Evolutionary conservation across 306 rosid species (phyloP), one percentile per base, ranked within the genome.

Genomic region (Inga leiocalycina): DNA sequence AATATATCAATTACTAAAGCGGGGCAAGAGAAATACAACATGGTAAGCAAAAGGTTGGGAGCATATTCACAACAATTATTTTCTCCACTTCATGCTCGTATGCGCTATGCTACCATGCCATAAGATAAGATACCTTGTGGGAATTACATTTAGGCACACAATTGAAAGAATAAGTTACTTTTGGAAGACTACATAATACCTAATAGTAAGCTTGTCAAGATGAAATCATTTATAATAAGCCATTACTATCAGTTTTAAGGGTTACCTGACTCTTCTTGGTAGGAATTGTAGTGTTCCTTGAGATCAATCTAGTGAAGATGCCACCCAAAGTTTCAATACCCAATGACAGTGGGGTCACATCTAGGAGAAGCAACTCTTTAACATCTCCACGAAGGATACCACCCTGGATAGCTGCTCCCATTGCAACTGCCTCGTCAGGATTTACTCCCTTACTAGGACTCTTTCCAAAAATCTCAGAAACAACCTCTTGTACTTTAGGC

Each of bases 301-400:
- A 32, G 0, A 65, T 65, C 71, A 65, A 32, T 15, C 43, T 32
- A 15, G 71, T 65, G 43, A 65, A 65, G 71, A 65, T 65, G 3
- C 71, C 71, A 34, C 71, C 71, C 71, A 65, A 65, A 32, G 71
- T 65, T 65, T 65, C 71, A 65, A 65, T 65, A 65, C 71, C 71
- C 7, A 65, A 32, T 5, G 71, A 65, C 71, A 65, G 22, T 14
- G 71, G 71, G 43, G 71, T 65, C 41, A 65, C 71, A 15, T 65
- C 71, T 13, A 65, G 41, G 71, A 65, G 71, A 65, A 65, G 71
- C 39, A 65, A 14, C 20, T 65, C 71, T 6, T 65, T 65, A 5
- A 65, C 71, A 65, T 65, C 71, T 65, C 71, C 71, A 14, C 71
- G 71, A 0, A 65, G 43, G 10, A 65, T 65, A 65, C 71, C 71